A percentile compares a stretch with the other conserved stretches of the same genome.
phyloP scores from a whole-genome alignment of 169 alveolate species.

The Plasmodium inui region DNA sequence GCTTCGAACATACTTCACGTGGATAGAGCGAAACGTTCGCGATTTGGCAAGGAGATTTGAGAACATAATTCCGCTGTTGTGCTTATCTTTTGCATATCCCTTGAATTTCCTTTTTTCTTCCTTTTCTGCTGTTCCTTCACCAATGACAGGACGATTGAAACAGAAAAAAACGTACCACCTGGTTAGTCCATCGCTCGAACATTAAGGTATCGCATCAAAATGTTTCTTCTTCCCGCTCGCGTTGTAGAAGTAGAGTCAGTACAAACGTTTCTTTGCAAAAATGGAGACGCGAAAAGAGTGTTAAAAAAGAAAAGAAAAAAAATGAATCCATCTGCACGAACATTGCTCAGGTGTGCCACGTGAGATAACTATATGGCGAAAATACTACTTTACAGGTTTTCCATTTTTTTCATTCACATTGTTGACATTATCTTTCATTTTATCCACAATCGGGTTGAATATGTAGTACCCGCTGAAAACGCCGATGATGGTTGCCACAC shows the following conservation, averaged over 20 bases:
- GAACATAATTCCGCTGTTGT: neutral
- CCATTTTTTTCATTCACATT: constrained; percentile 26
- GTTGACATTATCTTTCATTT: constrained; percentile 63
- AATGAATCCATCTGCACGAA: neutral
- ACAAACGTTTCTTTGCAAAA: neutral
- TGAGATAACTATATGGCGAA: neutral
- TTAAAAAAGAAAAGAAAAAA: constrained; percentile 21
- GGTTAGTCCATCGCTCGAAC: neutral
- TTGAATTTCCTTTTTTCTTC: neutral
- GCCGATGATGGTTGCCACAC: constrained; percentile 65
- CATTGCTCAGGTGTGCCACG: neutral
- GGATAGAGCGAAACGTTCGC: neutral
- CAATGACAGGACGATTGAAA: neutral
- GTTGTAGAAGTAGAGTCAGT: neutral
- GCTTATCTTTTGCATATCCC: neutral
- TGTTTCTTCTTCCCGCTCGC: neutral
- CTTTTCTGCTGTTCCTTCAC: neutral
- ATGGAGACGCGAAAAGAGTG: neutral
- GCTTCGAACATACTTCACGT: neutral
- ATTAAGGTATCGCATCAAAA: neutral
- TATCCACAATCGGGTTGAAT: constrained; percentile 47
- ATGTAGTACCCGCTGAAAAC: constrained; percentile 64
- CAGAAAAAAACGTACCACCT: neutral
- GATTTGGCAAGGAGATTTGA: neutral
- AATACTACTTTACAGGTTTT: constrained; percentile 2